phyloP scores from a whole-genome alignment of 2,329 filamentous ascomycete genomes.

The Pseudogymnoascus sp. region DNA sequence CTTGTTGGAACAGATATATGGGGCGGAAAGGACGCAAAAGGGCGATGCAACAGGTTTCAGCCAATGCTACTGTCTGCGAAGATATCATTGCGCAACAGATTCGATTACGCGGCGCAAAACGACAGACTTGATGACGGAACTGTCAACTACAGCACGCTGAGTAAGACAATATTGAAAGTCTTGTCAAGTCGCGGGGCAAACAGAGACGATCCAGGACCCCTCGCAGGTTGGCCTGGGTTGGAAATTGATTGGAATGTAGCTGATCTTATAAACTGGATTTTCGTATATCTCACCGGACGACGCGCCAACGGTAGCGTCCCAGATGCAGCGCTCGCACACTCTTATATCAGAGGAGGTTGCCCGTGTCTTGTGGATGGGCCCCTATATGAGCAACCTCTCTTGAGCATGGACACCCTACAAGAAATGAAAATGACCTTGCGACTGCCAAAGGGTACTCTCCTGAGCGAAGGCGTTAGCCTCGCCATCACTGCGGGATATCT shows the following conservation, averaged over 20 bases:
- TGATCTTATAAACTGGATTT: constrained; percentile 11
- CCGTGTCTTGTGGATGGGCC: constrained; percentile 23
- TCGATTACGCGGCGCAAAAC: constrained; percentile 47
- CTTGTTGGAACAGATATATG: constrained; percentile 35
- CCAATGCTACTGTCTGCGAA: constrained; percentile 55
- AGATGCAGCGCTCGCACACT: neutral
- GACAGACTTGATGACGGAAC: constrained; percentile 63
- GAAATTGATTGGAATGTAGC: constrained; percentile 10
- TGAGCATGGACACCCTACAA: constrained; percentile 34
- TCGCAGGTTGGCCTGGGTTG: constrained; percentile 1
- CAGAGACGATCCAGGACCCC: constrained; percentile 1
- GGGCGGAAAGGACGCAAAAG: constrained; percentile 57
- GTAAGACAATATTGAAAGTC: constrained; percentile 53
- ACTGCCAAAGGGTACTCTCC: constrained; percentile 62
- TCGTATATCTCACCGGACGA: constrained; percentile 11
- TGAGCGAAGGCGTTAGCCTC: constrained; percentile 54
- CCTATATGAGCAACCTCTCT: constrained; percentile 29
- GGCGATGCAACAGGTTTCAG: constrained; percentile 50
- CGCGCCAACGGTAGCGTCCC: constrained; percentile 1
- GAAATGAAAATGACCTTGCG: constrained; percentile 46
- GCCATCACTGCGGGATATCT: constrained; percentile 39
- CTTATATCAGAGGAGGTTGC: constrained; percentile 20
- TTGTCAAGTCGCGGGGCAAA: constrained; percentile 8
- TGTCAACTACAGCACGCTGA: constrained; percentile 66
- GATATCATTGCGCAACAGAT: constrained; percentile 48